phyloP scores from a whole-genome alignment of 2,329 filamentous ascomycete genomes.

The Penicillium sp. region DNA sequence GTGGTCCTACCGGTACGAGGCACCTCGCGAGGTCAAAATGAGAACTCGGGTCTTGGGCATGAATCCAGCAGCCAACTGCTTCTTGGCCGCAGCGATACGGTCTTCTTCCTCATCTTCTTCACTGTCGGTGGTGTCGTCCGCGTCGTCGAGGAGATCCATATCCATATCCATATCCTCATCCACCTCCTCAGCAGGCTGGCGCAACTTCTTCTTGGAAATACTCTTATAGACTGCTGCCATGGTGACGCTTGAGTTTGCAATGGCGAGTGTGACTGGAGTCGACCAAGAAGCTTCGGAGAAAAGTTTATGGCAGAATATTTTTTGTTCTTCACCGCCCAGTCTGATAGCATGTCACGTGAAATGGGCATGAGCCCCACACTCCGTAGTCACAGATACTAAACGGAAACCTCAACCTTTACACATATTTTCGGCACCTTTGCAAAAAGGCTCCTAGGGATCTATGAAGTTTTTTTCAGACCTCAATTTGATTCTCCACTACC shows the following conservation, averaged over 20 bases:
- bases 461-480: no score
- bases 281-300: slow-evolving; percentile 23
- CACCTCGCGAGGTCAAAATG: slow-evolving; percentile 85
- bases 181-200: slow-evolving; percentile 45
- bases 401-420: no score
- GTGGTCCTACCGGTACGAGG: slow-evolving; percentile 68
- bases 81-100: slow-evolving; percentile 26
- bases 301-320: slow-evolving; percentile 38
- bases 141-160: slow-evolving; percentile 34
- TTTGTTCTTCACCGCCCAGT: slow-evolving; percentile 30
- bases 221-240: slow-evolving; percentile 75
- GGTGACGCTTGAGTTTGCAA: slow-evolving; percentile 19
- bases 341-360: slow-evolving; percentile 20
- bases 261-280: slow-evolving; percentile 10
- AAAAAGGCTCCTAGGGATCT: no score
- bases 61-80: slow-evolving; percentile 31
- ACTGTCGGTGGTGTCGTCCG: slow-evolving; percentile 38
- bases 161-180: slow-evolving; percentile 42
- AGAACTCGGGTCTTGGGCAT: slow-evolving; percentile 61
- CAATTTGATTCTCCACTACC: no score
- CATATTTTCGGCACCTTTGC: no score
- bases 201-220: slow-evolving; percentile 55
- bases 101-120: slow-evolving; percentile 33
- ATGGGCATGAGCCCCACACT: background rate
- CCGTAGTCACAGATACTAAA: background rate